Evolutionary conservation across 345 rosid species (phyloP), one percentile per base, ranked within the genome.

Genomic region (Melaleuca quinquenervia): DNA sequence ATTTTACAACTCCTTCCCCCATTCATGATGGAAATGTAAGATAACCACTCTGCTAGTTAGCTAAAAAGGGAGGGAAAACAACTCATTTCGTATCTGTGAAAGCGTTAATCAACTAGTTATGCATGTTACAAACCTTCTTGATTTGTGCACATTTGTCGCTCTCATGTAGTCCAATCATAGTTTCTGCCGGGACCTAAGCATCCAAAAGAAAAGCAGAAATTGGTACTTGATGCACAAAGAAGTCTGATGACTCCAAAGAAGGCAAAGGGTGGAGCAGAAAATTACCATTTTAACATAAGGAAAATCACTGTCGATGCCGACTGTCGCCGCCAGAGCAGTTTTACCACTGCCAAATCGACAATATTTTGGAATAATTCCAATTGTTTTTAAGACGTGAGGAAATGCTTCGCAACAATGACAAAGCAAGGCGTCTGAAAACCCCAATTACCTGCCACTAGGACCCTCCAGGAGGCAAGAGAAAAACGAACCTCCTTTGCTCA

Each of bases 231-330:
- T 62, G 1, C 75, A 29, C 75, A 3, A 1, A 29, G 44, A 62
- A 62, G 44, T 62, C 44, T 15, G 44, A 62, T 15, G 14, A 18
- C 75, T 62, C n/a, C 75, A 62, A 52, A 29, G 49, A 13, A 83
- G 22, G 54, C 44, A 82, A 12, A 64, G 16, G 32, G 60, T 12
- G 70, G 82, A 64, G 49, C 21, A 74, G 82, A 86, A 88, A 85
- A 99, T 92, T 92, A 96, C 99, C 56, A 96, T 95, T 94, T 98
- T 94, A 84, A 95, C 99, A 88, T 93, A 96, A 44, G 99, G 94
- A 83, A 96, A 94, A 89, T 96, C 97, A 89, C 98, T 98, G 99
- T n/a, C n/a, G n/a, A n/a, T n/a, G n/a, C n/a, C n/a, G n/a, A n/a
- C n/a, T n/a, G n/a, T 96, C 53, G 95, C 97, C 36, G 98, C 99